Evolutionary conservation across 805 yeast species (phyloP).

Genomic region (Lachancea sp.): DNA sequence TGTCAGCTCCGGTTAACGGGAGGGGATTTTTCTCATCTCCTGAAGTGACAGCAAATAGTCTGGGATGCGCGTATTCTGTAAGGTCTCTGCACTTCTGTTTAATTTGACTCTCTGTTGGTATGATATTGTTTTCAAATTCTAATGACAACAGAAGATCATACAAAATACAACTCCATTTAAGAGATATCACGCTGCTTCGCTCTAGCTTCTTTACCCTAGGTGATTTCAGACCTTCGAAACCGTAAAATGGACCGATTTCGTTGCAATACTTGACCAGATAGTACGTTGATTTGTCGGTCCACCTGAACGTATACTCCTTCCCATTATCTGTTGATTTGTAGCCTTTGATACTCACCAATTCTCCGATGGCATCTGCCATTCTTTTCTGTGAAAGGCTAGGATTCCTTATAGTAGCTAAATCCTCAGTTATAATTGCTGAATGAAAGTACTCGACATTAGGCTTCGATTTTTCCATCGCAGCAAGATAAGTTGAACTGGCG

Average conservation of each 20-base stretch:
- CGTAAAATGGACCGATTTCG: conserved; percentile 3
- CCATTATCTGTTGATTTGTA: conserved; percentile 2
- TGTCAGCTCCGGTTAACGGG: conserved; percentile 1
- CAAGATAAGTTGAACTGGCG: too few relatives aligned
- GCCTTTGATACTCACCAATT: not conserved
- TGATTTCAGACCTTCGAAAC: not conserved
- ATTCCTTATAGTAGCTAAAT: conserved; percentile 1
- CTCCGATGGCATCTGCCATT: conserved; percentile 1
- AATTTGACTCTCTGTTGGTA: conserved; percentile 1
- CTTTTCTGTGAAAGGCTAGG: not conserved
- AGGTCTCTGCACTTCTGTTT: conserved; percentile 2
- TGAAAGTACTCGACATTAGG: not conserved
- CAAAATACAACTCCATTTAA: conserved; percentile 3
- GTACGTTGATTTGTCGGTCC: conserved; percentile 1
- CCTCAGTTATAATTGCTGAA: conserved; percentile 1
- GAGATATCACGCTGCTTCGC: conserved; percentile 1
- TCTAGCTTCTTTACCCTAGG: not conserved
- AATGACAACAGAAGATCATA: conserved; percentile 2
- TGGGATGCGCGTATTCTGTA: conserved; percentile 1
- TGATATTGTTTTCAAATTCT: not conserved
- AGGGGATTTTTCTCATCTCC: conserved; percentile 1
- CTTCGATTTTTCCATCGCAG: too few relatives aligned
- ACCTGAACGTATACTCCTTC: not conserved
- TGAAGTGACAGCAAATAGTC: not conserved
- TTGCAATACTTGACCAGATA: not conserved